Evolutionary conservation across 2,329 filamentous ascomycete species (phyloP), one percentile per base, ranked within the genome.

Genomic region (Atkinsonella texensis): DNA sequence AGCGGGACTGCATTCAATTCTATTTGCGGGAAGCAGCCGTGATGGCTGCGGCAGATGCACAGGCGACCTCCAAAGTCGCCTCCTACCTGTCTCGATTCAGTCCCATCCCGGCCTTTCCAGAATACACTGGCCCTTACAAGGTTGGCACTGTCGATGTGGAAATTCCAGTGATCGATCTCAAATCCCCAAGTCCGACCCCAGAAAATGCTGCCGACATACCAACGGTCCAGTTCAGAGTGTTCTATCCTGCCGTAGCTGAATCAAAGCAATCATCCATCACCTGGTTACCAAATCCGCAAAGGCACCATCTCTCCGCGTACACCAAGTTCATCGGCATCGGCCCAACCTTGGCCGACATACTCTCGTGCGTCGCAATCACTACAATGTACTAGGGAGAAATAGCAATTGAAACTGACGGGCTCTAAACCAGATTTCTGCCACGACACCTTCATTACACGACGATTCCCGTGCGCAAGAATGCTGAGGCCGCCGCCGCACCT

Each of bases 91-190:
- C 76, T 13, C 71, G 71, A 44, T 67, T 87, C 58, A 87, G 77
- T 60, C 85, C 85, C 0, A 71, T 89, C 4, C 87, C 87, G 1
- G 67, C 74, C 1, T 89, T 94, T 53, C 84, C 87, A 4, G 71
- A 80, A 4, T 91, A 89, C 63, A 83, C 83, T 1, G 89, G 87
- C 0, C 84, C 85, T 0, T 83, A 88, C 71, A 80, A 81, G 59
- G 87, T 93, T 53, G 88, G 87, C 56, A 87, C 84, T 2, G 73
- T 88, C 57, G 88, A 94, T 60, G 75, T 91, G 57, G 89, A 95
- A 69, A 79, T 94, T 15, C 85, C 88, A 43, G 74, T 85, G 10
- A 72, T 75, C 31, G 75, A 80, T 46, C 69, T 84, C 6, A 64
- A 74, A 2, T 71, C 77, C 1, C 79, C 82, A 0, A 72, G 76